A percentile compares a stretch with the other conserved stretches of the same genome.
Evolutionary conservation across 1,284 basidiomycete genomes (phyloP).

Genomic region (Moesziomyces antarcticus): DNA sequence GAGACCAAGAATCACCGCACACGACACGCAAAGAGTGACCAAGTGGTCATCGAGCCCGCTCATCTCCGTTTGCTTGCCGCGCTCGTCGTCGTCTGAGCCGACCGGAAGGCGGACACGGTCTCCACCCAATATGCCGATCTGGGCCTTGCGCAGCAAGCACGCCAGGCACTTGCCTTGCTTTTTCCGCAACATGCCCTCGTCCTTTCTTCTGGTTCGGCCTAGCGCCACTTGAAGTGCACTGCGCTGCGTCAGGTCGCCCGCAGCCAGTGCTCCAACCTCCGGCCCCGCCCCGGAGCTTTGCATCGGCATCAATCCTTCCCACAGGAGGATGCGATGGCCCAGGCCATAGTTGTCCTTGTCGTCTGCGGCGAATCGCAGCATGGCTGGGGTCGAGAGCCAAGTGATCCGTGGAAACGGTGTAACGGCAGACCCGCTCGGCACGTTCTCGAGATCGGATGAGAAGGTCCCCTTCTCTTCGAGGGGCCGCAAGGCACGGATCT

Average conservation of each 20-base stretch:
- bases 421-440: background rate
- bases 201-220: conserved; percentile 18
- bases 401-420: conserved; percentile 31
- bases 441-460: conserved; percentile 6
- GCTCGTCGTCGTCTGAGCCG: background rate
- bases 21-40: conserved; percentile 28
- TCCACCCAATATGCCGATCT: conserved; percentile 41
- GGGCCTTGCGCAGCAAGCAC: conserved; percentile 39
- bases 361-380: conserved; percentile 39
- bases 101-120: conserved; percentile 21
- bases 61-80: conserved; percentile 1
- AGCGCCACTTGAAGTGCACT: conserved; percentile 15
- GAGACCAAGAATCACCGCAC: conserved; percentile 35
- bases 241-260: background rate
- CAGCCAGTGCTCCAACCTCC: background rate
- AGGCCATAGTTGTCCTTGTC: conserved; percentile 32
- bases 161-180: conserved; percentile 46
- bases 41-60: conserved; percentile 35
- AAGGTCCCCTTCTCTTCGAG: conserved; percentile 13
- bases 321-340: conserved; percentile 38
- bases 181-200: conserved; percentile 28
- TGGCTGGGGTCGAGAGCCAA: conserved; percentile 37
- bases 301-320: conserved; percentile 9
- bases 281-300: background rate
- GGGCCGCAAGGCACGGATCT: conserved; percentile 35